Evolutionary conservation across 805 yeast genomes (phyloP), one percentile per base, ranked within the genome.

Genomic region (Metschnikowia sp.): DNA sequence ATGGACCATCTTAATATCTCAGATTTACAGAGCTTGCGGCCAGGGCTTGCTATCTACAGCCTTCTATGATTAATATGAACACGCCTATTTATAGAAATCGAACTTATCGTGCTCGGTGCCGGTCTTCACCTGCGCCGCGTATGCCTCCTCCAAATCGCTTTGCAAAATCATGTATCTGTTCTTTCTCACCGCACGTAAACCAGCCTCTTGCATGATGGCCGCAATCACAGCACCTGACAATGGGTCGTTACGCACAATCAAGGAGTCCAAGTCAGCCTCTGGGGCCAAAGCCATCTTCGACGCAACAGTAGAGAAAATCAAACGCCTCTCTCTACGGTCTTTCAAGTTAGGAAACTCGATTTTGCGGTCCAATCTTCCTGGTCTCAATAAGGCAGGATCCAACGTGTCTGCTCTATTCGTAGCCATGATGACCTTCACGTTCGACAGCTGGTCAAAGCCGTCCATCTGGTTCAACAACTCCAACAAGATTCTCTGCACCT

Each of bases 121-220:
- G 3, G 96, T 80, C 77, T 94, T 94, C 55, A 95, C 99, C 77
- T 94, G 99, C 35, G 96, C 74, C 46, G 96, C 86, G 73, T 94
- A 94, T 7, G 99, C 99, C 74, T 94, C 99, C 68, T 94, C 99
- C 65, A 94, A 76, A 73, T 94, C 99, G 64, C 85, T 84, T 72
- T 94, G 98, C 62, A 95, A 76, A 56, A 94, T 95, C 70, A 94
- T 96, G 68, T 95, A 94, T 72, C 99, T 82, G 70, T 94, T 94
- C 75, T 92, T 94, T 75, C 99, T 86, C 40, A 94, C 98, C 2
- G 99, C 99, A 59, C 99, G 83, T 58, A 94, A 79, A 57, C 99
- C 99, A 29, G 99, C 99, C 72, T 95, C 99, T 78, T 94, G 99
- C 99, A 94, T 94, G 58, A 94, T 92, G 13, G 99, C 99, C 12